Base-by-base conservation (phyloP, 257 asterid species). In the Anisodus acutangulus region DNA sequence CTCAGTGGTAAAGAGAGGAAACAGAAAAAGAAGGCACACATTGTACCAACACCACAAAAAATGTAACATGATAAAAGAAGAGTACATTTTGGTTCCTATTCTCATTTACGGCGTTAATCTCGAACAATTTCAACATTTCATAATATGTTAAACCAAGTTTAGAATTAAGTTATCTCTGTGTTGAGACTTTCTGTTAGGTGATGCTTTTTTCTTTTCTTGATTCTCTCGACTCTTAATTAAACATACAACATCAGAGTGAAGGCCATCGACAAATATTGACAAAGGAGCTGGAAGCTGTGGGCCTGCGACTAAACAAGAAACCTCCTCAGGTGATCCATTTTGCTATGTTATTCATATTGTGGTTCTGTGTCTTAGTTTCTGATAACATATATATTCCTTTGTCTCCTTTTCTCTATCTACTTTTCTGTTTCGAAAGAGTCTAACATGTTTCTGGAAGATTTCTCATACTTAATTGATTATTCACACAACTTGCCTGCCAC, bases 261-360 rank as follows among this genome's bases (percentile, higher is more conserved):
- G 99, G 99, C 87, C 99, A 97, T 87, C 94, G 99, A 5, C 99
- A 97, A 87, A 97, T 97, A 91, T 88, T 97, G 83, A 97, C 99
- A 4, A 93, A 86, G 91, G 99, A 97, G 89, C 90, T 97, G 92
- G 99, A 97, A 92, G 94, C 99, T 83, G 99, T 97, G 86, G 99
- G 99, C 76, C 92, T 97, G 88, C 98, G 99, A 54, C 84, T 97
- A 86, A 97, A 97, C 92, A 97, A 97, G 92, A 88, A 83, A 69
- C 99, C 98, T 47, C 98, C 99, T 89, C 98, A 97, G 84, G 98
- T 94, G 91, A 90, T 86, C 86, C 81, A 57, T 81, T 80, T 51
- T 49, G 63, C 64, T 76, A 15, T 76, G 10, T 26, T 76, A 51
- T 51, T 53, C 64, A 13, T 76, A 51, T 26, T 26, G 80, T 5